Base-by-base conservation (phyloP, 768 basidiomycete genomes). In the Candolleomyces aberdarensis region DNA sequence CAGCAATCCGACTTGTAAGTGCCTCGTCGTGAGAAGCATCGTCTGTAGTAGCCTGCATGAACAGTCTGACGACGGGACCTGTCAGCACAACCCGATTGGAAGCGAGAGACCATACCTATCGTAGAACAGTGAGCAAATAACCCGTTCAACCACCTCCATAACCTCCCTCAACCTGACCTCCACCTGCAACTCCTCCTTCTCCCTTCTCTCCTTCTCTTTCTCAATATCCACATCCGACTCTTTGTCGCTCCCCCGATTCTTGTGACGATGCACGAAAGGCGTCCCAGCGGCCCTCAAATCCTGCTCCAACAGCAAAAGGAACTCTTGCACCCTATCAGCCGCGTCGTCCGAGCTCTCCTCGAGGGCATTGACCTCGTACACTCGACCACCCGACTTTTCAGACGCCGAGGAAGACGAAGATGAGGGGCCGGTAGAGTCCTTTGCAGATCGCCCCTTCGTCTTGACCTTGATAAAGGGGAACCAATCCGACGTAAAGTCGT, bases 21-120 rank as follows among this genome's bases (percentile, higher is more conserved):
- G 93, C 90, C 67, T 93, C 92, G 69, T 99, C 95, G 69, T 97
- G 96, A 0, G 87, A 88, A 0, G 83, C 78, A 67, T 99, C 96
- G 19, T 84, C 83, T 2, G 86, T 79, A 1, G 75, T 71, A 3
- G 80, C 76, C 17, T 90, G 92, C 56, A 87, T 82, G 74, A 94
- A 97, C 3, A 97, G 67, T 59, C 94, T 96, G 51, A 47, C 15
- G 46, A 5, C 9, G 10, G 8, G 20, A 2, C 15, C 46, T 7
- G 46, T n/a, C 20, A 47, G 46, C 7, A 47, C 46, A 22, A 17
- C 46, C 46, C 46, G 2, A 11, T 8, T 1, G 2, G 36, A 36
- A 36, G 36, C 52, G 41, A 52, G 44, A 1, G 20, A 59, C 39
- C 50, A 22, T 26, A 89, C 94, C 89, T 78, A 71, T 98, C 96